Evolutionary conservation across 148 eudicot genomes (phyloP).

Genomic region (Rhododendron kiyosumense): DNA sequence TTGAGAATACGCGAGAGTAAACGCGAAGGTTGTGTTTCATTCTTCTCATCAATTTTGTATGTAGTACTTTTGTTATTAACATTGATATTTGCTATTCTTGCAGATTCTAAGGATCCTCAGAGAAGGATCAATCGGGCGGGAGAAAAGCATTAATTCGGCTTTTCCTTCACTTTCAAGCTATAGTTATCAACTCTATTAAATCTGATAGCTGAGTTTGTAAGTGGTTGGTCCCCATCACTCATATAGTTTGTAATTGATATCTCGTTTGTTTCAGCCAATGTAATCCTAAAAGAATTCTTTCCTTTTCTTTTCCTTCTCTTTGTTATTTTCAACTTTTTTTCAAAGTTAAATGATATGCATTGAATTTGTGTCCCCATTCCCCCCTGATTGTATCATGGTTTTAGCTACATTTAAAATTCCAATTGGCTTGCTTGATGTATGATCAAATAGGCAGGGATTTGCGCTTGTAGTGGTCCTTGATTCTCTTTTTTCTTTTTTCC

Average conservation of each 20-base stretch:
- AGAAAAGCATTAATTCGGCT: background rate
- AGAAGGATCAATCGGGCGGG: background rate
- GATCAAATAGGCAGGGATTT: background rate
- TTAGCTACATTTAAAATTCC: background rate
- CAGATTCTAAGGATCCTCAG: conserved; percentile 3
- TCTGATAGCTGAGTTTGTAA: background rate
- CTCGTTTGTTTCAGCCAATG: background rate
- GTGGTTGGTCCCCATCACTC: background rate
- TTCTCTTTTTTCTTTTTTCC: background rate
- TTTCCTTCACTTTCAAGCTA: background rate
- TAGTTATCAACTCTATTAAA: background rate
- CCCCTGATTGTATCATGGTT: background rate
- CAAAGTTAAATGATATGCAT: background rate
- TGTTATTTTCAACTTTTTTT: no score
- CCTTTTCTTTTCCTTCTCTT: background rate
- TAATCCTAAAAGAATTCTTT: background rate
- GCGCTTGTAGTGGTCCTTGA: background rate
- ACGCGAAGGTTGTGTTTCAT: conserved; percentile 5
- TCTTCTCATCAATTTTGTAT: background rate
- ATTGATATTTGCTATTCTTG: background rate
- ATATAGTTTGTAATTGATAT: background rate
- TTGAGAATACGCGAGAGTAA: conserved; percentile 19
- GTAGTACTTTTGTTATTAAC: background rate
- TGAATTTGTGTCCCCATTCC: background rate
- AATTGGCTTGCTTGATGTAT: background rate